A percentile compares a stretch with the other conserved stretches of the same genome.
Evolutionary conservation across 176 grass and related monocot genomes (phyloP).

Genomic region (Oryza punctata): DNA sequence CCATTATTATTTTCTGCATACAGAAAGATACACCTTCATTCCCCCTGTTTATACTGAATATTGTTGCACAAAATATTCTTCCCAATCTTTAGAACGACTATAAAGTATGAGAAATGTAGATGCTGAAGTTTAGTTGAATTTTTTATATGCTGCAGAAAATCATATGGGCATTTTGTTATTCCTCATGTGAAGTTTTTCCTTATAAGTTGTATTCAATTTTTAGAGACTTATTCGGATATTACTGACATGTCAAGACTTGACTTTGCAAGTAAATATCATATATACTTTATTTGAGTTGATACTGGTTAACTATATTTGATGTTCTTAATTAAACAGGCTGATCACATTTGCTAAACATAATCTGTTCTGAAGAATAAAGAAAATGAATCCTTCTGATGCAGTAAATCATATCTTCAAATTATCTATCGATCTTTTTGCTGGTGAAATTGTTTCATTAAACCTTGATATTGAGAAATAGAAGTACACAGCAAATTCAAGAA

Average conservation of each 20-base stretch:
- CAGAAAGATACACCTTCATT: background rate
- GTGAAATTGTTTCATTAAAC: background rate
- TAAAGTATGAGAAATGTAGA: background rate
- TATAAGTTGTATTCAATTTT: constrained; percentile 28
- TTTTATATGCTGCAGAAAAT: background rate
- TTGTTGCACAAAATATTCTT: background rate
- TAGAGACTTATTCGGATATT: constrained; percentile 63
- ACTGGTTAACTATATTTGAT: background rate
- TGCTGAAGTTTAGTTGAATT: background rate
- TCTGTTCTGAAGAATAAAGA: background rate
- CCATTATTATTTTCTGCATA: background rate
- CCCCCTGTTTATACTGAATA: background rate
- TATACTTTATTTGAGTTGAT: background rate
- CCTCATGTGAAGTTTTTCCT: constrained; percentile 7
- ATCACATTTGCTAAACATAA: background rate
- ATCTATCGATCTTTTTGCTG: background rate
- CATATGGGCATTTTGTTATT: background rate
- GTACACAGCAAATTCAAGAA: background rate
- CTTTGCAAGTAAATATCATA: constrained; percentile 47
- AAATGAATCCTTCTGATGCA: background rate
- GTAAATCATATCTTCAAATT: background rate
- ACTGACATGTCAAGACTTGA: constrained; percentile 59
- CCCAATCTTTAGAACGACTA: background rate
- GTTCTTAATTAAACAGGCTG: background rate
- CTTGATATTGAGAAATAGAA: background rate